Evolutionary conservation across 2,329 filamentous ascomycete species (phyloP).

Genomic region (Monosporascus sp.): DNA sequence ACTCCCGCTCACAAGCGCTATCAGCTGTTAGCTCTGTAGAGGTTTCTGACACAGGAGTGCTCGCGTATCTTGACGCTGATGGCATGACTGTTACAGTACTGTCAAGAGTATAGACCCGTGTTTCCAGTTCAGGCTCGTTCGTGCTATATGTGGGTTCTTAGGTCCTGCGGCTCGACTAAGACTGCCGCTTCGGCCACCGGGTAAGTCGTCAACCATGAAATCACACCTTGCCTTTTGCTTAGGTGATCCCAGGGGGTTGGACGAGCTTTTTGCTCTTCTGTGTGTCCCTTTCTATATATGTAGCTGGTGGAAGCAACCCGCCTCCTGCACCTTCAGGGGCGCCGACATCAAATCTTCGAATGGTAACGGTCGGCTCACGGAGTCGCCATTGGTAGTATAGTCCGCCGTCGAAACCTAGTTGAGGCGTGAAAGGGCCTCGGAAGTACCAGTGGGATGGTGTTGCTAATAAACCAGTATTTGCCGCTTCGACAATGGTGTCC

Average conservation of each 20-base stretch:
- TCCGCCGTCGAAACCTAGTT: slow-evolving; percentile 40
- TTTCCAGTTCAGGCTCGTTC: neutral
- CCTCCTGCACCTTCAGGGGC: neutral
- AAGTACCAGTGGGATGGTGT: slow-evolving; percentile 26
- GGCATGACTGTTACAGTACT: neutral
- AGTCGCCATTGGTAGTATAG: slow-evolving; percentile 35
- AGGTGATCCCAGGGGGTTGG: neutral
- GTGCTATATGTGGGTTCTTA: neutral
- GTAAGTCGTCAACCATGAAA: neutral
- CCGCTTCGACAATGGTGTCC: slow-evolving; percentile 26
- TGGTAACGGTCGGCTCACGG: slow-evolving; percentile 11
- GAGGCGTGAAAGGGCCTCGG: slow-evolving; percentile 38
- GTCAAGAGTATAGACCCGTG: neutral
- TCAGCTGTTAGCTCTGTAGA: too few species aligned
- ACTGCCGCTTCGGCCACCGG: neutral
- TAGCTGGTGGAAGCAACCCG: neutral
- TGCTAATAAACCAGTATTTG: slow-evolving; percentile 20
- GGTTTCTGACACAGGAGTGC: too few species aligned
- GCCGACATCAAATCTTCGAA: slow-evolving; percentile 16
- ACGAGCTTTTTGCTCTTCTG: neutral
- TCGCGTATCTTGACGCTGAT: too few species aligned
- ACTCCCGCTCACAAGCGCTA: too few species aligned
- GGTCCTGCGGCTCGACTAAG: neutral
- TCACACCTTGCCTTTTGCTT: neutral
- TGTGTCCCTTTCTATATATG: neutral